Conservation (phyloP, 1,284 basidiomycete species). For the Veloporphyrellus conicus region DNA sequence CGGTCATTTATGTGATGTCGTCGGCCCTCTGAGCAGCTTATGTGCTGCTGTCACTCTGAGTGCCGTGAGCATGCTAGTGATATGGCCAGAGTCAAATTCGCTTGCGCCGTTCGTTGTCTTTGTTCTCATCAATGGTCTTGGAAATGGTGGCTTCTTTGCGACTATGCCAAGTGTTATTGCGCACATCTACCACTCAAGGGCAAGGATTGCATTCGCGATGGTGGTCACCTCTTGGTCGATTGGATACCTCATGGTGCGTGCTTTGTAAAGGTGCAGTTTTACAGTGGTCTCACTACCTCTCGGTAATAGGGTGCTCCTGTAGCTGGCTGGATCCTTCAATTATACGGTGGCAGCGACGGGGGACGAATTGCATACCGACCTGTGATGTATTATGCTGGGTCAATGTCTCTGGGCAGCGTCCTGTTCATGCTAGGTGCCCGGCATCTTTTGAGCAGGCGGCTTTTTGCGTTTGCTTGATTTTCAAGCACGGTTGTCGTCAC, state of each 20-base stretch:
- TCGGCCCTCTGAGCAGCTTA: conserved; percentile 32
- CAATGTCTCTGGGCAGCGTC: conserved; percentile 24
- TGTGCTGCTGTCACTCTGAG: conserved; percentile 26
- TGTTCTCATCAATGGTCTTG: conserved; percentile 28
- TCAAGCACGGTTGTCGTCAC: neutral
- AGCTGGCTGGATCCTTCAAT: conserved; percentile 32
- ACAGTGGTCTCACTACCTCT: neutral
- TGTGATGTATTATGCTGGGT: conserved; percentile 34
- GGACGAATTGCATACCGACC: conserved; percentile 25
- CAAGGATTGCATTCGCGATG: conserved; percentile 32
- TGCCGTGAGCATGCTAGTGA: conserved; percentile 30
- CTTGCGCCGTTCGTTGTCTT: conserved; percentile 32
- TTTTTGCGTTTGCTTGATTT: conserved; percentile 18
- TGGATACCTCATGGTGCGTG: conserved; percentile 27
- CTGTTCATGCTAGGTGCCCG: conserved; percentile 19
- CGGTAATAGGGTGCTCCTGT: conserved; percentile 14
- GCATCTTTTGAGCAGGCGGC: conserved; percentile 3
- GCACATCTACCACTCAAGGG: conserved; percentile 27
- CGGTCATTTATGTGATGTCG: conserved; percentile 29
- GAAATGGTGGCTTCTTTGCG: conserved; percentile 36
- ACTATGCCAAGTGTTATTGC: conserved; percentile 34
- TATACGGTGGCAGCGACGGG: conserved; percentile 22
- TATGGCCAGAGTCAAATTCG: conserved; percentile 33
- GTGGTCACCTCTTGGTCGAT: conserved; percentile 32
- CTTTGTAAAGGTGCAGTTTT: neutral